Evolutionary conservation across 805 yeast genomes (phyloP), one percentile per base, ranked within the genome.

Genomic region (Suhomyces tanzawaensis): DNA sequence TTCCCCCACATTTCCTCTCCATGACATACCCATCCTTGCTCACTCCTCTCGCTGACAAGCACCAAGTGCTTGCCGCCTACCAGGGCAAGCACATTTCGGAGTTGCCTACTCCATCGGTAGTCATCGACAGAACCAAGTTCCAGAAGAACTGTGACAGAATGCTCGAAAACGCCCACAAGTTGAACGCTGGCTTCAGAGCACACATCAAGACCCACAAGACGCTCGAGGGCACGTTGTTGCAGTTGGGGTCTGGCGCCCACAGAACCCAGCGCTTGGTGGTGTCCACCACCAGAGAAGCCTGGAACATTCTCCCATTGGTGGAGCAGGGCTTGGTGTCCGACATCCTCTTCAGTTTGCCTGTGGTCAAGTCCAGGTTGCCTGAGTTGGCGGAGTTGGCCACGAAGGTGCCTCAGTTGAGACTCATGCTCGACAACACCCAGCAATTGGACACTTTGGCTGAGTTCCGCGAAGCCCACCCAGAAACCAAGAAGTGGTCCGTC

Each of bases 121-220:
- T 79, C 4, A 70, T 82, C 19, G 72, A 77, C 44, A 48, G 64
- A 31, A 37, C 48, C 1, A 55, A 55, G 13, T 71, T 78, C 46
- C 47, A 59, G 23, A 39, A 37, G 13, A 81, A 81, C 51, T 69
- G 79, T 45, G 60, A 58, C 8, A 56, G 55, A 21, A 78, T 81
- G 85, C 63, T 77, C 7, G 48, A 51, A 4, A 69, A 68, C 39
- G 76, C 80, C 0, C 36, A 44, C 1, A 52, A 53, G 1, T 49
- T 79, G 19, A 43, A 49, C 3, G 66, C 68, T 4, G 64, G 57
- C 14, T 83, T 84, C 54, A 66, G 95, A 42, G 82, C 85, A 3
- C 89, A 84, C 53, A 78, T 85, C 16, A 85, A 85, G 57, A 85
- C 93, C 0, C 89, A 82, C 55, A 85, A 85, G 55, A 73, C 85